Conservation (phyloP, 441 rosid species). For the Pelargonium fulgidum region DNA sequence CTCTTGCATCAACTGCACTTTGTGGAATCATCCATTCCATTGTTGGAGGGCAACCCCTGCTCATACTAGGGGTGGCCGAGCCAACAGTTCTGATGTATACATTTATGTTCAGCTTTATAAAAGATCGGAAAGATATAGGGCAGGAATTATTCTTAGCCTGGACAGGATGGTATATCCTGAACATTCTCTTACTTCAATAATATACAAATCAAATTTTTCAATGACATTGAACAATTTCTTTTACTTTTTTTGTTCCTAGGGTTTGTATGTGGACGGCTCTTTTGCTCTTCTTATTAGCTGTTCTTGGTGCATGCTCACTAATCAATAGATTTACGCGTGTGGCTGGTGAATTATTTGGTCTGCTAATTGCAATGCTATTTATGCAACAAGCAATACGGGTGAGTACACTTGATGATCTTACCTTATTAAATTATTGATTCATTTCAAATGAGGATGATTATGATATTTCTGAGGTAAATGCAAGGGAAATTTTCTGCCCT, state of each 20-base stretch:
- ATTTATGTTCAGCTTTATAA: slow-evolving; percentile 65
- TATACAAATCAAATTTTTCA: background rate
- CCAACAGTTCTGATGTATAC: slow-evolving; percentile 80
- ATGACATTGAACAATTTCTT: slow-evolving; percentile 20
- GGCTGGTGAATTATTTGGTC: slow-evolving; percentile 80
- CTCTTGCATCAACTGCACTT: slow-evolving; percentile 70
- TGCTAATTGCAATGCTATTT: slow-evolving; percentile 77
- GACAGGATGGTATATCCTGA: slow-evolving; percentile 60
- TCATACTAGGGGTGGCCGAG: slow-evolving; percentile 79
- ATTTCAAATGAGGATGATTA: slow-evolving; percentile 10
- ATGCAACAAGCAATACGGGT: slow-evolving; percentile 82
- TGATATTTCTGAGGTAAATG: slow-evolving; percentile 5
- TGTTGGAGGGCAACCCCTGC: slow-evolving; percentile 71
- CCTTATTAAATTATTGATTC: slow-evolving; percentile 5
- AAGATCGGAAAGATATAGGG: slow-evolving; percentile 70
- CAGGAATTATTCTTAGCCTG: slow-evolving; percentile 65
- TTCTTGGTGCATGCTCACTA: slow-evolving; percentile 74
- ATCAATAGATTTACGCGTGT: slow-evolving; percentile 73
- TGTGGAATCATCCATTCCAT: slow-evolving; percentile 68
- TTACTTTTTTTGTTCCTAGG: slow-evolving; percentile 34
- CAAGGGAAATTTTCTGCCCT: background rate
- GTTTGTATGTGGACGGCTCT: slow-evolving; percentile 74
- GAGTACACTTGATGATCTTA: slow-evolving; percentile 20
- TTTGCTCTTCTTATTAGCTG: slow-evolving; percentile 59
- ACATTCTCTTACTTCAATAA: slow-evolving; percentile 12